Evolutionary conservation across 225 moss, liverwort and hornwort genomes (phyloP).

Genomic region (Ulota crispa): DNA sequence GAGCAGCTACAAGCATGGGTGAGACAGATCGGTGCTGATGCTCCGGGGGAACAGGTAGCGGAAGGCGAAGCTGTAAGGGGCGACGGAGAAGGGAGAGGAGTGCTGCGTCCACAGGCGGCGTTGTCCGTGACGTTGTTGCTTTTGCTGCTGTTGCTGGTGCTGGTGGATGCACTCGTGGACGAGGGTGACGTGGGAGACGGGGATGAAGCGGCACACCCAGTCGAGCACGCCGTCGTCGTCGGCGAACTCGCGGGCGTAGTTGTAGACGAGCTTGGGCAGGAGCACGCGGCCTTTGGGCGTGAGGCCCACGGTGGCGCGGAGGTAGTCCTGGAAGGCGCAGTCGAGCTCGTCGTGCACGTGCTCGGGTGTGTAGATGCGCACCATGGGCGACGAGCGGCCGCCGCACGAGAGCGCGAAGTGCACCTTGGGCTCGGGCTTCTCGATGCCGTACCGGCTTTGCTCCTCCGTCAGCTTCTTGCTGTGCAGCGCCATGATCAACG

Average conservation of each 20-base stretch:
- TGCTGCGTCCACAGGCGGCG: slow-evolving; percentile 31
- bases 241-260: slow-evolving; percentile 71
- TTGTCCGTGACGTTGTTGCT: slow-evolving; percentile 39
- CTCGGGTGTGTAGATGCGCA: slow-evolving; percentile 71
- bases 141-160: slow-evolving; percentile 36
- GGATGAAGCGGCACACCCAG: slow-evolving; percentile 76
- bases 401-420: slow-evolving; percentile 77
- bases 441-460: slow-evolving; percentile 64
- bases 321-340: slow-evolving; percentile 65
- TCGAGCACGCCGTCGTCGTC: slow-evolving; percentile 65
- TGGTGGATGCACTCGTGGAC: slow-evolving; percentile 72
- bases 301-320: slow-evolving; percentile 62
- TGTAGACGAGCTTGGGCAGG: slow-evolving; percentile 72
- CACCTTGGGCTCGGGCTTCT: slow-evolving; percentile 55
- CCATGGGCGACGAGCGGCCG: slow-evolving; percentile 80
- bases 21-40: slow-evolving; percentile 6
- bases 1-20: slow-evolving; percentile 13
- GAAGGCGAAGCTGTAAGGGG: slow-evolving; percentile 70
- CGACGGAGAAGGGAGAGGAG: slow-evolving; percentile 53
- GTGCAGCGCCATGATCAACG: slow-evolving; percentile 70
- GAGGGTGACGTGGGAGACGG: slow-evolving; percentile 55
- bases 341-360: slow-evolving; percentile 68
- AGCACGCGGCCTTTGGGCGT: slow-evolving; percentile 64
- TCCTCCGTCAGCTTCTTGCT: slow-evolving; percentile 73
- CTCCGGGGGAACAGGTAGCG: slow-evolving; percentile 68